These are phyloP conservation scores for Thecaphora frezii DNA, from an alignment of 1,284 basidiomycete genomes.

Conservation along the genomic window DNA sequence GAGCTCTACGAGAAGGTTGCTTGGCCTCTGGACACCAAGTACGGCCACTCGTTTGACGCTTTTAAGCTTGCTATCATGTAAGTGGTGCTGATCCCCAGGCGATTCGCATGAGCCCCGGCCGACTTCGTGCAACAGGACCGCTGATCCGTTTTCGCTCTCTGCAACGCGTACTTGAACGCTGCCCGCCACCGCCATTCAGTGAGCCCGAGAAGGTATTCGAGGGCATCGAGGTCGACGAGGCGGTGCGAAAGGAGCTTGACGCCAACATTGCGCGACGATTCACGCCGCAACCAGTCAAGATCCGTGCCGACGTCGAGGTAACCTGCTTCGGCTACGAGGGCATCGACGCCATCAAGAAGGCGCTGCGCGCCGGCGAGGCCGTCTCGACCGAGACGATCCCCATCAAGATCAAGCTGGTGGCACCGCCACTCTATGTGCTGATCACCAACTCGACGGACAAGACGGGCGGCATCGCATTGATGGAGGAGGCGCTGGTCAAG, in stretches of 20 bases:
- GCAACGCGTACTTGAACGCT: constrained; percentile 1
- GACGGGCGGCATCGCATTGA: constrained; percentile 84
- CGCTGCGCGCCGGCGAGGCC: constrained; percentile 81
- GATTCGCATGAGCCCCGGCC: too few relatives aligned
- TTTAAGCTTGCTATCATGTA: constrained; percentile 94
- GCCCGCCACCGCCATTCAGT: constrained; percentile 61
- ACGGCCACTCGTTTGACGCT: constrained; percentile 94
- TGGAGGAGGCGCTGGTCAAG: constrained; percentile 88
- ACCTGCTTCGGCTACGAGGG: constrained; percentile 95
- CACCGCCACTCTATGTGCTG: constrained; percentile 92
- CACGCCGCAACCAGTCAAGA: constrained; percentile 97
- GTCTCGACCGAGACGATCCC: constrained; percentile 87
- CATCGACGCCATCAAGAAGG: constrained; percentile 96
- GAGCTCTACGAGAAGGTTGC: constrained; percentile 84
- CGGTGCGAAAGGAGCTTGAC: constrained; percentile 72
- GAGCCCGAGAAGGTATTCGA: constrained; percentile 85
- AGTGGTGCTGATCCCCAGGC: constrained; percentile 60
- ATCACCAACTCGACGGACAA: constrained; percentile 97
- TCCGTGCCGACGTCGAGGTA: constrained; percentile 95
- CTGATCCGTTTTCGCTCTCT: too few relatives aligned
- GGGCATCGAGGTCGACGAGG: constrained; percentile 66
- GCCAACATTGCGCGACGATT: constrained; percentile 89
- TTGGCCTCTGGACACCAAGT: constrained; percentile 90
- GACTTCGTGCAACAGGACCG: too few relatives aligned
- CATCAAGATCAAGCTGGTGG: constrained; percentile 95